Base-by-base conservation (phyloP, 2,329 filamentous ascomycete genomes). In the Clonostachys sp. region DNA sequence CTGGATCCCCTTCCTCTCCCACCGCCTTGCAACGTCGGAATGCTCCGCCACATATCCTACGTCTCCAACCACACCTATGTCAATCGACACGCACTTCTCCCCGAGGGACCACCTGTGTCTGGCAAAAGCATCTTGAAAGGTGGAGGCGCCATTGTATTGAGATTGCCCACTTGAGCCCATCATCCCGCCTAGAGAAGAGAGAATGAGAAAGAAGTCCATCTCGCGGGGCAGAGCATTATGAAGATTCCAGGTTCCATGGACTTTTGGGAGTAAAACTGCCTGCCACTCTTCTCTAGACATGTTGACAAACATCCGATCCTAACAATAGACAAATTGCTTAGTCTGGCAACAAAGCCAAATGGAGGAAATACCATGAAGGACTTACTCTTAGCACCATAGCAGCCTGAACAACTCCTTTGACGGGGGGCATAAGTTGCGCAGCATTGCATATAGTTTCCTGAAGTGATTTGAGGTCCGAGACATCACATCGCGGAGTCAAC, bases 401-500 rank as follows among this genome's bases (percentile, higher is more conserved):
- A 24, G 60, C 56, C 41, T 72, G 66, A 20, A 73, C 54, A 3
- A 72, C 56, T 36, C 71, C 71, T 2, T 57, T 53, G 6, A 73
- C 57, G 6, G 61, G 36, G 10, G 24, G 24, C 24, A 24, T 24
- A 24, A 24, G 24, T 24, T 24, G 24, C 7, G 2, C 7, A 24
- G 24, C 24, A 24, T 24, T 24, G 8, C 36, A 17, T 24, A 24
- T 2, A 17, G 36, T 10, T 14, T 14, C 36, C 10, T 39, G 36
- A 5, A 17, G 14, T 17, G 36, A 14, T 3, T 39, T 17, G 36
- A 39, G 13, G 36, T 14, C 36, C 6, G 36, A 14, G 36, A 81
- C 73, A 47, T 83, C 72, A 57, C 79, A 81, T 12, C 59, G 53
- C 38, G 66, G 64, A 12, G 79, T 70, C 5, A 70, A 53, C 30